Percentiles rank a stretch among this genome's conserved stretches.
Conservation (phyloP, 805 yeast genomes). For the Yarrowia sp. region DNA sequence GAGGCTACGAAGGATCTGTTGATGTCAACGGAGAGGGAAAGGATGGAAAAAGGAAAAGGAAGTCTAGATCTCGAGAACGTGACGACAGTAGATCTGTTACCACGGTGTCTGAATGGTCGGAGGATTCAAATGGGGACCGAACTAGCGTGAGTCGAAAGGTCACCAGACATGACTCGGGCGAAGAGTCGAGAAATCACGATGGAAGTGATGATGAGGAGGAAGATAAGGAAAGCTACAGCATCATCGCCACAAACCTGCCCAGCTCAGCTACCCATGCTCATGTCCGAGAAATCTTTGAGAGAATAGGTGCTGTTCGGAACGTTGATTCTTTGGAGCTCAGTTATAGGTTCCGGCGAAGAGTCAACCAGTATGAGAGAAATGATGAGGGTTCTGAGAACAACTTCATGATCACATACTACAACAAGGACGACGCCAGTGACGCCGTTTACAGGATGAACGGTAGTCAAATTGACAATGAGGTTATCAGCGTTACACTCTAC, state of each 20-base stretch:
- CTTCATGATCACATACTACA: constrained; percentile 13
- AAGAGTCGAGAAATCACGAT: not conserved
- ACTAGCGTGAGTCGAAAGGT: not conserved
- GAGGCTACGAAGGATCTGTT: constrained; percentile 1
- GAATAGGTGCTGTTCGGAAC: constrained; percentile 43
- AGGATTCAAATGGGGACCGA: constrained; percentile 2
- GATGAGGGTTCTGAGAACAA: constrained; percentile 9
- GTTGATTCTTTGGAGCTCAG: constrained; percentile 45
- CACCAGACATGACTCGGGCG: not conserved
- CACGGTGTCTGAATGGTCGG: not conserved
- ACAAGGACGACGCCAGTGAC: constrained; percentile 2
- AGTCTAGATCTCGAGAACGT: not conserved
- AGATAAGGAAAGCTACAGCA: not conserved
- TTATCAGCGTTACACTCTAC: constrained; percentile 2
- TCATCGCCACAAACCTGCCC: not conserved
- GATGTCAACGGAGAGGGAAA: not conserved
- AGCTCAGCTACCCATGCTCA: not conserved
- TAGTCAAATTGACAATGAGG: constrained; percentile 11
- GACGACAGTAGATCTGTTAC: not conserved
- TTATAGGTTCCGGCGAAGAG: constrained; percentile 39
- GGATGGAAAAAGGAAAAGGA: not conserved
- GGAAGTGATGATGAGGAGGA: not conserved
- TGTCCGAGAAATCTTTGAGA: constrained; percentile 13
- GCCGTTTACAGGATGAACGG: constrained; percentile 27
- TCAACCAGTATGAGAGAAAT: constrained; percentile 39